phyloP scores from a whole-genome alignment of 169 alveolate genomes.

The Haemoproteus tartakovskyi region DNA sequence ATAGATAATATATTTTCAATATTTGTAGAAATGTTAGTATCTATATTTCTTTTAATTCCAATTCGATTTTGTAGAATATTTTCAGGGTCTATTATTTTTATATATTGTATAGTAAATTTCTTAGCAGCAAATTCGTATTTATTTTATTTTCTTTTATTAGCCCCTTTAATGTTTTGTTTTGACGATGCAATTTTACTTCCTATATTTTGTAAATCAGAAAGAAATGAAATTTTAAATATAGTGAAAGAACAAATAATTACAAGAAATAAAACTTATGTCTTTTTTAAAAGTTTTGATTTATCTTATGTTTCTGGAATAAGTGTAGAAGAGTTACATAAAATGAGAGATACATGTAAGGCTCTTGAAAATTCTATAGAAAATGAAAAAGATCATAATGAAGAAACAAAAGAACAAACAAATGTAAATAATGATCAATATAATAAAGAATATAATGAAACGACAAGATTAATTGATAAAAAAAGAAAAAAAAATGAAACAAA shows the following conservation, averaged over 20 bases:
- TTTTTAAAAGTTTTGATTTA: slow-evolving; percentile 19
- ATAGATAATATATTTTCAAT: slow-evolving; percentile 49
- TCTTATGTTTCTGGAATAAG: slow-evolving; percentile 14
- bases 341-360: slow-evolving; percentile 10
- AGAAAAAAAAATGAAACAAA: too few species aligned
- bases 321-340: slow-evolving; percentile 13
- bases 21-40: slow-evolving; percentile 25
- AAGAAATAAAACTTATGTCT: slow-evolving; percentile 4
- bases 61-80: slow-evolving; percentile 24
- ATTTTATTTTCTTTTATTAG: slow-evolving; percentile 24
- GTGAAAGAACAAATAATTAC: slow-evolving; percentile 4
- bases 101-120: slow-evolving; percentile 32
- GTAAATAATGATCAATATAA: too few species aligned
- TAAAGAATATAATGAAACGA: too few species aligned
- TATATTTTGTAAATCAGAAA: slow-evolving; percentile 7
- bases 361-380: too few species aligned
- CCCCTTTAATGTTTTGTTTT: slow-evolving; percentile 56
- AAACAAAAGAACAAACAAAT: too few species aligned
- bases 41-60: slow-evolving; percentile 41
- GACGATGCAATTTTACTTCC: slow-evolving; percentile 24
- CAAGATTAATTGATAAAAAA: too few species aligned
- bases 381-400: too few species aligned
- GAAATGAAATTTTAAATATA: slow-evolving; percentile 25
- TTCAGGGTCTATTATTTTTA: slow-evolving; percentile 12
- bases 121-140: slow-evolving; percentile 23